Conservation (phyloP, 148 eudicot species). For the Rhododendron ferrugineum region DNA sequence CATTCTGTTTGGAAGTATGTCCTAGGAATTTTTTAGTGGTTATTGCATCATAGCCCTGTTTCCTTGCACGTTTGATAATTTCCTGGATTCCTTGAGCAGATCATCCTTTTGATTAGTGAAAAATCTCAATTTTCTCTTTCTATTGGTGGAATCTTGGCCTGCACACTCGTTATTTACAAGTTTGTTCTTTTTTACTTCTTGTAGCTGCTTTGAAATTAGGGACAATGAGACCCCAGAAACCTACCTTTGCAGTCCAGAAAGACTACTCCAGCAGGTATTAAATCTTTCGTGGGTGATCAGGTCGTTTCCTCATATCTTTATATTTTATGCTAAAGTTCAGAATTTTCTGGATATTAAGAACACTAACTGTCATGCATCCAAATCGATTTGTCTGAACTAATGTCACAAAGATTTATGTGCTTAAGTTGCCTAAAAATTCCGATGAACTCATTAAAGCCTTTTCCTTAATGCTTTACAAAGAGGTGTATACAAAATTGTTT, state of each 20-base stretch:
- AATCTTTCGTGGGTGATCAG: background rate
- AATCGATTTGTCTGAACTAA: background rate
- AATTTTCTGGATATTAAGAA: background rate
- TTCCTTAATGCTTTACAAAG: background rate
- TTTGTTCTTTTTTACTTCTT: constrained; percentile 2
- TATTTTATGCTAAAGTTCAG: background rate
- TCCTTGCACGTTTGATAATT: background rate
- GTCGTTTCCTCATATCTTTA: background rate
- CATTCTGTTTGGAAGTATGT: background rate
- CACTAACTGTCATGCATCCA: background rate
- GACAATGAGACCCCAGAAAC: constrained; percentile 39
- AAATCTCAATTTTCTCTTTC: background rate
- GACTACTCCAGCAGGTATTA: constrained; percentile 52
- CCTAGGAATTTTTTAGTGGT: background rate
- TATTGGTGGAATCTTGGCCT: background rate
- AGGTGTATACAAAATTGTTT: background rate
- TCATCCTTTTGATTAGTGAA: background rate
- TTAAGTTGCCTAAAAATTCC: background rate
- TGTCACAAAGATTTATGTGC: background rate
- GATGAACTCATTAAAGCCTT: background rate
- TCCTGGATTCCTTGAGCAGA: background rate
- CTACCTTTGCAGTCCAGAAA: constrained; percentile 54
- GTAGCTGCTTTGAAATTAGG: constrained; percentile 65
- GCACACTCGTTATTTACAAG: background rate
- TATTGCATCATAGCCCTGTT: background rate